A percentile compares a stretch with the other conserved stretches of the same genome.
These are phyloP conservation scores for Dactylellina drechsleri DNA, from an alignment of 2,329 filamentous ascomycete species.

Conservation along the genomic window DNA sequence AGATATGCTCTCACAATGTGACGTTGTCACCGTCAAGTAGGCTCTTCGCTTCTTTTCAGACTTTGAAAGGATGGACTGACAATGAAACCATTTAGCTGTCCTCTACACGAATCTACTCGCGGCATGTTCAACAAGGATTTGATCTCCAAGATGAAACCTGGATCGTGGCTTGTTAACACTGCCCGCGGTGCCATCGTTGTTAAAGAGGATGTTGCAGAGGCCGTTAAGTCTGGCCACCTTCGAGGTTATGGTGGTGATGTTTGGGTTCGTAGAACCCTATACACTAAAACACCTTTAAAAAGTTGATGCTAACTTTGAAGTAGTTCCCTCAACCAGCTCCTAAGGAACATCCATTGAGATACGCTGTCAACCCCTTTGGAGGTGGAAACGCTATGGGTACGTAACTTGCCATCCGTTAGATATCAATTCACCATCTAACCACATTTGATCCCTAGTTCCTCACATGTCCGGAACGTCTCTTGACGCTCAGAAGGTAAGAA, in stretches of 20 bases:
- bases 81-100: slow-evolving; percentile 69
- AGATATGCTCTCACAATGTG: slow-evolving; percentile 93
- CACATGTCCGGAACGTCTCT: slow-evolving; percentile 99
- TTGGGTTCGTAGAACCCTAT: slow-evolving; percentile 48
- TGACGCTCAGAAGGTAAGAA: slow-evolving; percentile 79
- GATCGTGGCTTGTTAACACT: slow-evolving; percentile 97
- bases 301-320: background rate
- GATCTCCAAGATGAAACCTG: slow-evolving; percentile 98
- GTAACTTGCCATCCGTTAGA: background rate
- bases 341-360: slow-evolving; percentile 89
- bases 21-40: slow-evolving; percentile 93
- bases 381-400: slow-evolving; percentile 89
- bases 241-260: slow-evolving; percentile 74
- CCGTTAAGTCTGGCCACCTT: slow-evolving; percentile 89
- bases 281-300: background rate
- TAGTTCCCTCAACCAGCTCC: slow-evolving; percentile 97
- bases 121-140: slow-evolving; percentile 99
- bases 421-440: background rate
- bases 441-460: slow-evolving; percentile 69
- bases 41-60: background rate
- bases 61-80: slow-evolving; percentile 8
- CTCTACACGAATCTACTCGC: slow-evolving; percentile 95
- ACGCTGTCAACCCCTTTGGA: slow-evolving; percentile 91
- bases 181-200: slow-evolving; percentile 98
- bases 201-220: slow-evolving; percentile 97